Evolutionary conservation across 2,329 filamentous ascomycete genomes (phyloP).

Genomic region (Arthrobotrys megalospora): DNA sequence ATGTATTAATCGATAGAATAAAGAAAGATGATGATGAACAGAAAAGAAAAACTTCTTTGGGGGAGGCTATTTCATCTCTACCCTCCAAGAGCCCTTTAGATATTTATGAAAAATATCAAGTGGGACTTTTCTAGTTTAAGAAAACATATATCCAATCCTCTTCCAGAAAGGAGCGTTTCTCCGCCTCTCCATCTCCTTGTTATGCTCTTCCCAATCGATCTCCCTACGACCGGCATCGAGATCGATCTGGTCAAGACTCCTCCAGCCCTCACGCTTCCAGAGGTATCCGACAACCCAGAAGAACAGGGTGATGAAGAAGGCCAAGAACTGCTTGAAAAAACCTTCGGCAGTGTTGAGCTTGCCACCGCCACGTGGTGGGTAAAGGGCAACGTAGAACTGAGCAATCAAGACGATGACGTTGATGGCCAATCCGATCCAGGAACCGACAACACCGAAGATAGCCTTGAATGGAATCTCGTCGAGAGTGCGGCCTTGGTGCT

Average conservation of each 20-base stretch:
- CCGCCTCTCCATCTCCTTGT: conserved; percentile 66
- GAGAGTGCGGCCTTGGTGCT: conserved; percentile 72
- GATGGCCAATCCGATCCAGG: conserved; percentile 75
- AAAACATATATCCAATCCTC: conserved; percentile 47
- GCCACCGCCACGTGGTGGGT: conserved; percentile 42
- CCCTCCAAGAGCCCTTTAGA: conserved; percentile 1
- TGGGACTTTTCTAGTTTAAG: conserved; percentile 8
- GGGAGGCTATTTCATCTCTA: conserved; percentile 18
- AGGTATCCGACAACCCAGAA: conserved; percentile 74
- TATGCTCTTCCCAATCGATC: conserved; percentile 77
- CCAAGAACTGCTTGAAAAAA: conserved; percentile 74
- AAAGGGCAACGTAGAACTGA: conserved; percentile 69
- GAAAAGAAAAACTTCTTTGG: conserved; percentile 5
- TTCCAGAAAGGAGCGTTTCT: conserved; percentile 46
- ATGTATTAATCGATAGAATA: conserved; percentile 10
- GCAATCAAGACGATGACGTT: conserved; percentile 73
- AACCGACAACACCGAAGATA: conserved; percentile 75
- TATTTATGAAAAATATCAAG: background rate
- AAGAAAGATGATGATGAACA: background rate
- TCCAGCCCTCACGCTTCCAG: conserved; percentile 77
- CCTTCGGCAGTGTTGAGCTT: conserved; percentile 67
- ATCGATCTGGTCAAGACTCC: conserved; percentile 75
- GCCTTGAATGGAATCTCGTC: conserved; percentile 78
- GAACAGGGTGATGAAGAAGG: conserved; percentile 71
- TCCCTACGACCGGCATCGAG: conserved; percentile 76